Evolutionary conservation across 345 rosid genomes (phyloP).

Genomic region (Gossypium ekmanianum): DNA sequence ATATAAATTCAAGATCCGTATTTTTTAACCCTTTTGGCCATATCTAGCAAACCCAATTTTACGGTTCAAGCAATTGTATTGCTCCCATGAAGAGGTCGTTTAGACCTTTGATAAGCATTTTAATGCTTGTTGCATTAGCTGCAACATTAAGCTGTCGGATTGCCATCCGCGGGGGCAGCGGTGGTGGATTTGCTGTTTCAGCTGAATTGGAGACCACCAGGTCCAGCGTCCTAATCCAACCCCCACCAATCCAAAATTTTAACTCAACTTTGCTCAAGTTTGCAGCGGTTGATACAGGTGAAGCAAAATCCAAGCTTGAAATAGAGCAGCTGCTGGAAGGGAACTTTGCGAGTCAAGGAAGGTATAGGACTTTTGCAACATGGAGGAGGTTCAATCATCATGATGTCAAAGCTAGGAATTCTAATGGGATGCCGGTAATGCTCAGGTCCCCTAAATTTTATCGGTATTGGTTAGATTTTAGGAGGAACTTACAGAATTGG

Average conservation of each 20-base stretch:
- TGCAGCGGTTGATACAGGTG: slow-evolving; percentile 66
- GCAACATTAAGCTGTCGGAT: slow-evolving; percentile 50
- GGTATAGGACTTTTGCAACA: slow-evolving; percentile 42
- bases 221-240: slow-evolving; percentile 16
- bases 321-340: slow-evolving; percentile 64
- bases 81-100: slow-evolving; percentile 65
- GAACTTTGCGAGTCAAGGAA: slow-evolving; percentile 41
- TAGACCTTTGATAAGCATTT: slow-evolving; percentile 55
- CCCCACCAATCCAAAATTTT: slow-evolving; percentile 31
- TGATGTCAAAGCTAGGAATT: slow-evolving; percentile 25
- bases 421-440: slow-evolving; percentile 32
- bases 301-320: slow-evolving; percentile 46
- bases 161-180: slow-evolving; percentile 33
- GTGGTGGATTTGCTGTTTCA: slow-evolving; percentile 23
- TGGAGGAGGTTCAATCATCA: slow-evolving; percentile 44
- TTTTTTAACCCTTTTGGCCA: slow-evolving; percentile 7
- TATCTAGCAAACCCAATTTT: slow-evolving; percentile 20
- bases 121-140: slow-evolving; percentile 51
- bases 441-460: slow-evolving; percentile 54
- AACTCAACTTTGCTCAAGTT: slow-evolving; percentile 63
- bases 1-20: slow-evolving; percentile 18
- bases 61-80: slow-evolving; percentile 7
- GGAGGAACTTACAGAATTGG: slow-evolving; percentile 58
- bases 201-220: slow-evolving; percentile 27
- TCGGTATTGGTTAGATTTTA: slow-evolving; percentile 72